phyloP scores from a whole-genome alignment of 1,284 basidiomycete species.

The Sporisorium graminicola region DNA sequence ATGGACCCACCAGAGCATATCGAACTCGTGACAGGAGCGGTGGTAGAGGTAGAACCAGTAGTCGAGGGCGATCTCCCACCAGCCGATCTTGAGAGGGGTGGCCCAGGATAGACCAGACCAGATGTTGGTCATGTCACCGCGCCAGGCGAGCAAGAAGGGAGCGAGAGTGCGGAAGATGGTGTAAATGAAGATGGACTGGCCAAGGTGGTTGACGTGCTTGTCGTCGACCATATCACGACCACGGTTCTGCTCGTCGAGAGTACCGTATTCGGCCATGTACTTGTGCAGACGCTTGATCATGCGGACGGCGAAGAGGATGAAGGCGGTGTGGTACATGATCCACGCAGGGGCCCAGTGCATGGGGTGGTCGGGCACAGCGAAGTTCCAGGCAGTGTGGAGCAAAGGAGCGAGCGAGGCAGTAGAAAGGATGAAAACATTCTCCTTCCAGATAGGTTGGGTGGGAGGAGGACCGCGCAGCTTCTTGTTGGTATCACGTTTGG shows the following conservation, averaged over 20 bases:
- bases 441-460: slow-evolving; percentile 52
- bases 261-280: slow-evolving; percentile 59
- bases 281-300: slow-evolving; percentile 59
- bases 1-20: slow-evolving; percentile 58
- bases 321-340: slow-evolving; percentile 58
- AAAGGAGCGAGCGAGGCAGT: slow-evolving; percentile 49
- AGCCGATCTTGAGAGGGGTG: slow-evolving; percentile 60
- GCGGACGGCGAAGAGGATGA: slow-evolving; percentile 55
- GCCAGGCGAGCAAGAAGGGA: slow-evolving; percentile 61
- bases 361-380: slow-evolving; percentile 49
- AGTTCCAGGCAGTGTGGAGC: slow-evolving; percentile 57
- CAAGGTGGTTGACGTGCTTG: slow-evolving; percentile 65
- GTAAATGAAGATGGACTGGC: slow-evolving; percentile 65
- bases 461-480: slow-evolving; percentile 60
- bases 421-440: slow-evolving; percentile 60
- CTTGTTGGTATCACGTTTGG: slow-evolving; percentile 34
- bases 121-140: slow-evolving; percentile 60
- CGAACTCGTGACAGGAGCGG: slow-evolving; percentile 59
- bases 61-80: slow-evolving; percentile 63
- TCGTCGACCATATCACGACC: slow-evolving; percentile 66
- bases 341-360: slow-evolving; percentile 62
- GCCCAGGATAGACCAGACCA: slow-evolving; percentile 55
- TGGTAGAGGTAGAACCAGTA: slow-evolving; percentile 66
- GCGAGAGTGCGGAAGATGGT: slow-evolving; percentile 64
- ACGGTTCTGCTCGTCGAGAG: slow-evolving; percentile 65